phyloP scores from a whole-genome alignment of 495 filamentous ascomycete species.

The Delitschia confertaspora region DNA sequence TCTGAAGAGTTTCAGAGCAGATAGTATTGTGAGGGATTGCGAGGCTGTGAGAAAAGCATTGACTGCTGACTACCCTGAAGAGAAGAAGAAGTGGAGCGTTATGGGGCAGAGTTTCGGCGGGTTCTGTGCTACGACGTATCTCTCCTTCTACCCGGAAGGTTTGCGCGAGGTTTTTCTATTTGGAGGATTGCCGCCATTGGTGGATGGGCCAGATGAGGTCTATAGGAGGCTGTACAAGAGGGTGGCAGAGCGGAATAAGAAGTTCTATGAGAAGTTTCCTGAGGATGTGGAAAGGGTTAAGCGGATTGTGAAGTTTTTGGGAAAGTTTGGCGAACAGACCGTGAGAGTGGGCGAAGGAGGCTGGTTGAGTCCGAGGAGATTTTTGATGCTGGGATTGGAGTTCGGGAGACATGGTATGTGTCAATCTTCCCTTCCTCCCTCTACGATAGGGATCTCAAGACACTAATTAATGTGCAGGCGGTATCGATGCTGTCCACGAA shows the following conservation, averaged over 20 bases:
- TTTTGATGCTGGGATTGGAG: conserved; percentile 64
- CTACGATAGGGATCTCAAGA: not conserved
- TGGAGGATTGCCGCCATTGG: conserved; percentile 73
- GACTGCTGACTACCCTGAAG: conserved; percentile 57
- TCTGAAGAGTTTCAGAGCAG: conserved; percentile 78
- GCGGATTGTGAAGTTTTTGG: conserved; percentile 43
- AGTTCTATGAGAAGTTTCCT: conserved; percentile 78
- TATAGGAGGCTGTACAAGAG: conserved; percentile 64
- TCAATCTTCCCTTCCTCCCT: not conserved
- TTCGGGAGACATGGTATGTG: conserved; percentile 66
- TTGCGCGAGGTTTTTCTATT: conserved; percentile 73
- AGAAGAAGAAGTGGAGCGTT: conserved; percentile 67
- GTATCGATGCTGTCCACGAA: conserved; percentile 39
- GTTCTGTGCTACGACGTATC: conserved; percentile 71
- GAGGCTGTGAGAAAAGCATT: conserved; percentile 73
- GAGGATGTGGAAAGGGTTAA: conserved; percentile 69
- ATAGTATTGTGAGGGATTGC: conserved; percentile 76
- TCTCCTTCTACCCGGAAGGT: conserved; percentile 68
- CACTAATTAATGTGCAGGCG: conserved; percentile 19
- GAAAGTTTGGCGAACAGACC: conserved; percentile 50
- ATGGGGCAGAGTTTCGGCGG: conserved; percentile 91
- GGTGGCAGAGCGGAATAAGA: conserved; percentile 54
- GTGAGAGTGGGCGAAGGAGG: conserved; percentile 53
- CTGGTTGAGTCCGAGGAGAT: conserved; percentile 55
- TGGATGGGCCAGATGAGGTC: conserved; percentile 60